Conservation (phyloP, 1,139 yeast species). For the Saccharomyces hybrid region DNA sequence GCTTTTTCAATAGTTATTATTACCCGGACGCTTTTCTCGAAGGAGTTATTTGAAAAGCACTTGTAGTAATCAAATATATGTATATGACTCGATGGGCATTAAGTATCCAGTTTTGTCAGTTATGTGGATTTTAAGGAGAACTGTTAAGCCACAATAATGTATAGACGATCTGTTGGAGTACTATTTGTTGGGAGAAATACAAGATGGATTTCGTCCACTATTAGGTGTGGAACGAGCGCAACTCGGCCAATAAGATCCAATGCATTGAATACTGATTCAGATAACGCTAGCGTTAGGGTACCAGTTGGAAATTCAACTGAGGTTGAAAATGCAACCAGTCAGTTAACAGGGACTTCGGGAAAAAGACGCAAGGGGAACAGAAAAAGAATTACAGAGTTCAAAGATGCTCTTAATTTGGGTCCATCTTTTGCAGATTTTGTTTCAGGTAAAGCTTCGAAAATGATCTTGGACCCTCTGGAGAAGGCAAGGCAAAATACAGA, state of each 20-base stretch:
- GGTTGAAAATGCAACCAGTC: not conserved
- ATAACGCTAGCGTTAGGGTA: not conserved
- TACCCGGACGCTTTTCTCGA: not conserved
- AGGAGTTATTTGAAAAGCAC: not conserved
- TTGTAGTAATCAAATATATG: not conserved
- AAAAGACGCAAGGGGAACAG: slow-evolving; percentile 16
- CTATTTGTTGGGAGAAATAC: not conserved
- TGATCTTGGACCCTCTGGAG: slow-evolving; percentile 61
- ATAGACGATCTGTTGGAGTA: not conserved
- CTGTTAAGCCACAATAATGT: not conserved
- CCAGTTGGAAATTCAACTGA: not conserved
- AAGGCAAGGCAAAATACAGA: slow-evolving; percentile 45
- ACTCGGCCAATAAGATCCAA: not conserved
- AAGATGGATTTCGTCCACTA: not conserved
- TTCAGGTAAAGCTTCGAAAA: slow-evolving; percentile 65
- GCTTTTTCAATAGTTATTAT: not conserved
- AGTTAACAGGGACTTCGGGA: not conserved
- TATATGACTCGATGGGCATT: not conserved
- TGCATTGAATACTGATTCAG: not conserved
- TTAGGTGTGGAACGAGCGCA: not conserved
- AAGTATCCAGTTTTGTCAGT: not conserved
- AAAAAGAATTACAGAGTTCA: slow-evolving; percentile 54
- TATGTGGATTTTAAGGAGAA: not conserved
- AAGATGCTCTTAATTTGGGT: slow-evolving; percentile 70
- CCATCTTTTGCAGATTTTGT: slow-evolving; percentile 93